These are phyloP conservation scores for Alnus rubra DNA, from an alignment of 306 rosid species.

Conservation along the genomic window DNA sequence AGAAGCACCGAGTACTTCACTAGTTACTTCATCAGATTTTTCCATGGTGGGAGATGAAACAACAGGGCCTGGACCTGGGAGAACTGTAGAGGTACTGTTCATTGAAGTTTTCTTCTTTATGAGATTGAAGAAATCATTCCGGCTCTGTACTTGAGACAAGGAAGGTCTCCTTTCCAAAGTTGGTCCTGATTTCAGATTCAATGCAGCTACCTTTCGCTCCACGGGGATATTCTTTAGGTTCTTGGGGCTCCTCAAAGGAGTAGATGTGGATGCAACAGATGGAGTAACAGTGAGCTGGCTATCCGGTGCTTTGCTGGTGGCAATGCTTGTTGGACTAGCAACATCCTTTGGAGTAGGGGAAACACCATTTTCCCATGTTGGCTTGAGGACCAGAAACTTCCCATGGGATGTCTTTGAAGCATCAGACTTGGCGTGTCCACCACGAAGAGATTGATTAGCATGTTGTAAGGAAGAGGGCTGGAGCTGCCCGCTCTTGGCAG, in stretches of 20 bases:
- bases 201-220: constrained; percentile 63
- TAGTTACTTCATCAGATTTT: constrained; percentile 59
- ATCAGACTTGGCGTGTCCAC: constrained; percentile 68
- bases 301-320: constrained; percentile 58
- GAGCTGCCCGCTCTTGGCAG: constrained; percentile 63
- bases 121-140: constrained; percentile 90
- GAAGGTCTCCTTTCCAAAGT: constrained; percentile 76
- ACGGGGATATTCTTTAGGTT: constrained; percentile 48
- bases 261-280: constrained; percentile 55
- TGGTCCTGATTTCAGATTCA: constrained; percentile 71
- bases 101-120: constrained; percentile 70
- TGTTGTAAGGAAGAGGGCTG: constrained; percentile 52
- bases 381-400: constrained; percentile 88
- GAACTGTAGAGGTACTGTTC: constrained; percentile 45
- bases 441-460: constrained; percentile 63
- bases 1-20: constrained; percentile 48
- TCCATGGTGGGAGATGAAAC: constrained; percentile 53
- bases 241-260: constrained; percentile 69
- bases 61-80: constrained; percentile 55
- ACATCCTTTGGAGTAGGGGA: constrained; percentile 65
- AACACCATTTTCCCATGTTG: constrained; percentile 82
- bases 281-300: constrained; percentile 63
- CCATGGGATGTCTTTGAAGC: constrained; percentile 78
- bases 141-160: constrained; percentile 84
- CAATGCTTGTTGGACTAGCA: constrained; percentile 58